Percentiles rank a stretch among this genome's conserved stretches.
Evolutionary conservation across 345 rosid species (phyloP).

Genomic region (Populus ilicifolia): DNA sequence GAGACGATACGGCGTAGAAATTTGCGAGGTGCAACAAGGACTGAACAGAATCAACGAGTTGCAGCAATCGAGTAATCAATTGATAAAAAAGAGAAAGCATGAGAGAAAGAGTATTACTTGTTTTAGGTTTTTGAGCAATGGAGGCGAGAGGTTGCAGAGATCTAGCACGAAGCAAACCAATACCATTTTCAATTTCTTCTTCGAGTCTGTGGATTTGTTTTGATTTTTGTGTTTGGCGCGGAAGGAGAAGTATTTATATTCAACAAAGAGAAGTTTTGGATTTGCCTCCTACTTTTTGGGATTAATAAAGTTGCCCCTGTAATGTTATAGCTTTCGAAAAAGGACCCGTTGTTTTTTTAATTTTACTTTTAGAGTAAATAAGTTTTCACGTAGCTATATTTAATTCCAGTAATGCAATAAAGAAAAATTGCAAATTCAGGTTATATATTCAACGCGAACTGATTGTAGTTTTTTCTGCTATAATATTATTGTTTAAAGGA

Average conservation of each 20-base stretch:
- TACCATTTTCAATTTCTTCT: conserved; percentile 41
- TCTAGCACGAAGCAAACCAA: conserved; percentile 67
- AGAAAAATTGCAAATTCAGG: no score
- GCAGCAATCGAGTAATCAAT: conserved; percentile 22
- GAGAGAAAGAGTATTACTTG: conserved; percentile 40
- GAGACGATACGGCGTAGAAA: conserved; percentile 50
- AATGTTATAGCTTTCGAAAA: not conserved
- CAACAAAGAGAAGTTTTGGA: not conserved
- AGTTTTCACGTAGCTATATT: no score
- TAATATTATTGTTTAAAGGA: no score
- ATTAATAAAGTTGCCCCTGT: not conserved
- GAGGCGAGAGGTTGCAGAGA: conserved; percentile 57
- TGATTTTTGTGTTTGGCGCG: conserved; percentile 15
- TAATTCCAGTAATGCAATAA: no score
- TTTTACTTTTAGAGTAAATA: not conserved
- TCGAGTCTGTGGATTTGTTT: not conserved
- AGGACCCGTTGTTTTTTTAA: not conserved
- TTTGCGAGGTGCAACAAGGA: conserved; percentile 68
- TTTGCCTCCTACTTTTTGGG: not conserved
- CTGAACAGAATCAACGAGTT: conserved; percentile 29
- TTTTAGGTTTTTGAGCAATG: conserved; percentile 53
- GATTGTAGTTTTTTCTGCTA: no score
- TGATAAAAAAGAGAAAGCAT: not conserved
- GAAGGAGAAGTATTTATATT: not conserved
- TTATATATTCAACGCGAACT: no score